Base-by-base conservation (phyloP, 83 land plant species). In the Larix sibirica region DNA sequence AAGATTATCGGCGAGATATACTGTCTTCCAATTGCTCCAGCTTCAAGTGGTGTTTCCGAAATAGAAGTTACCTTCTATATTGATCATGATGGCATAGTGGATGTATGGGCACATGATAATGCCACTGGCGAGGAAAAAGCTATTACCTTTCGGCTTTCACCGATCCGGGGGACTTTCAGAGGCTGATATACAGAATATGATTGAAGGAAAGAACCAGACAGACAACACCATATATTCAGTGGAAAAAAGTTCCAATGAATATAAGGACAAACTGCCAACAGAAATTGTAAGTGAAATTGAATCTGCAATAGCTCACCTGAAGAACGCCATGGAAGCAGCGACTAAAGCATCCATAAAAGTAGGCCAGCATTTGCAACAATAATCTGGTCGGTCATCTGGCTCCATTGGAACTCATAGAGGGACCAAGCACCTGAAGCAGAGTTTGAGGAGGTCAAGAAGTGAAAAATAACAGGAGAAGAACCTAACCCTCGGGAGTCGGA, bases 341-440 rank as follows among this genome's bases (percentile, higher is more conserved):
- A 85, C 85, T 75, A 85, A 85, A 69, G 90, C 85, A 7, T 84
- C 86, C 18, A 80, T 84, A 3, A 83, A 88, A 82, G 85, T 88
- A 50, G 90, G 90, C 17, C 80, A 88, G 84, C 87, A 88, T 66
- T 81, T 88, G 90, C 62, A 80, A 6, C 71, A 66, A 28, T 38
- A 66, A 66, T 66, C 83, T 14, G 85, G 87, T 9, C 66, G 84
- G 7, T 79, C 81, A 42, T 83, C 81, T 56, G 81, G 85, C 40
- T 24, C 79, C 18, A 42, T 74, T 64, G 13, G 82, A 64, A 38
- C 24, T 80, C 1, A 62, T 81, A 3, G 10, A 79, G 85, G 10
- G 83, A 84, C 24, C 67, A 83, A 61, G 50, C 73, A 31, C 85
- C 81, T 44, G 86, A 84, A 33, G 86, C 86, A 9, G 86, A 84